Conservation (phyloP, 495 filamentous ascomycete species). For the Hypoxylon perforatum region DNA sequence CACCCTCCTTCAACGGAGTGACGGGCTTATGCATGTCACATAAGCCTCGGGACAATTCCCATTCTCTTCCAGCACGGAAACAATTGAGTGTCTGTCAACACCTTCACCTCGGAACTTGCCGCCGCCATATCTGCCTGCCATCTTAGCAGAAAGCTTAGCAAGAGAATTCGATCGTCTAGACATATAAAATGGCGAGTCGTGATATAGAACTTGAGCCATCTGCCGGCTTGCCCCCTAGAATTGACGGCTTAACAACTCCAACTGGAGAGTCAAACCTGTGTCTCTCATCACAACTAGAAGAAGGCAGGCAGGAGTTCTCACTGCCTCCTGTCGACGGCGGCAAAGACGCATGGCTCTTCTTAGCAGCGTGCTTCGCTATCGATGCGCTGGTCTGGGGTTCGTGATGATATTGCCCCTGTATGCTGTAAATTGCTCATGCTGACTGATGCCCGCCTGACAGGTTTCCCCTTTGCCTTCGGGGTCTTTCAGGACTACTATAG, state of each 20-base stretch:
- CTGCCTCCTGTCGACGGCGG: slow-evolving; percentile 66
- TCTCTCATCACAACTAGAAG: slow-evolving; percentile 10
- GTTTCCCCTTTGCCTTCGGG: slow-evolving; percentile 70
- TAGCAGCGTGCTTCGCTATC: slow-evolving; percentile 65
- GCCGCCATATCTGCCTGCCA: background rate
- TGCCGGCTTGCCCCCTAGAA: slow-evolving; percentile 3
- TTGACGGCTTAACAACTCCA: slow-evolving; percentile 3
- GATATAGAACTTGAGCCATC: slow-evolving; percentile 34
- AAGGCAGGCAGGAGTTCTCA: slow-evolving; percentile 45
- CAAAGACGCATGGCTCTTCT: slow-evolving; percentile 67
- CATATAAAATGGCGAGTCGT: slow-evolving; percentile 24
- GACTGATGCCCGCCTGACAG: slow-evolving; percentile 48
- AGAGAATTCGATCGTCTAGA: background rate
- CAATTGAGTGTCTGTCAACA: too few species aligned
- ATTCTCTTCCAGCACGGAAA: too few species aligned
- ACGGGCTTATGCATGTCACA: too few species aligned
- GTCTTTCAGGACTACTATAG: slow-evolving; percentile 70
- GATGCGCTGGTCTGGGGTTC: slow-evolving; percentile 70
- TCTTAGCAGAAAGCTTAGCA: background rate
- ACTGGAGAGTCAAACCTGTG: background rate
- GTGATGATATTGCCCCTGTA: slow-evolving; percentile 7
- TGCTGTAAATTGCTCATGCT: slow-evolving; percentile 1
- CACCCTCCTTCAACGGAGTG: too few species aligned
- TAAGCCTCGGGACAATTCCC: too few species aligned
- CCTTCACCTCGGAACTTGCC: background rate